Conservation (phyloP, 352 stramenopile species). For the Phytophthora hybrid region DNA sequence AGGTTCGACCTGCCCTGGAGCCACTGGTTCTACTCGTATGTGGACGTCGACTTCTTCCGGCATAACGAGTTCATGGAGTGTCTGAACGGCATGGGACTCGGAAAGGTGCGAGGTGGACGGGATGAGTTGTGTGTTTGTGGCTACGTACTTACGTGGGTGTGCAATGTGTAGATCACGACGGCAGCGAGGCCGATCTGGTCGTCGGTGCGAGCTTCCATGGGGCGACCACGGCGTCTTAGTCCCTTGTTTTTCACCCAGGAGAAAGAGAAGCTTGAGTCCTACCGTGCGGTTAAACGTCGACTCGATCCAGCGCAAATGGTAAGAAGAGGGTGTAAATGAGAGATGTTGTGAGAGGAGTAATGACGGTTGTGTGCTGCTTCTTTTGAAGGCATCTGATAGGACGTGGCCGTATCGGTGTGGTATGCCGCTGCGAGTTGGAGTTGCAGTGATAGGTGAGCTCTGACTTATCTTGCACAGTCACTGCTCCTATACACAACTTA, state of each 20-base stretch:
- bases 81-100: constrained; percentile 69
- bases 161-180: constrained; percentile 44
- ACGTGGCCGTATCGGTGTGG: constrained; percentile 37
- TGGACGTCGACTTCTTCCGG: constrained; percentile 74
- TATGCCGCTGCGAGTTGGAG: constrained; percentile 27
- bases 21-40: constrained; percentile 77
- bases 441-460: constrained; percentile 43
- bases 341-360: background rate
- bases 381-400: constrained; percentile 22
- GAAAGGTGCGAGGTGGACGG: constrained; percentile 45
- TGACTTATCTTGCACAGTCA: constrained; percentile 4
- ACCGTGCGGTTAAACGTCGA: constrained; percentile 53
- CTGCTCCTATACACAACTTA: constrained; percentile 3
- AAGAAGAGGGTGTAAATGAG: background rate
- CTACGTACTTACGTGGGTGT: background rate
- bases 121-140: background rate
- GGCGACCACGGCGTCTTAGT: constrained; percentile 72
- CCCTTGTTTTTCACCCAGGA: constrained; percentile 72
- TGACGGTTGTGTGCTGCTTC: constrained; percentile 3
- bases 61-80: constrained; percentile 85
- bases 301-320: constrained; percentile 28
- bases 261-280: constrained; percentile 71
- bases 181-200: constrained; percentile 78
- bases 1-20: constrained; percentile 71
- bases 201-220: constrained; percentile 80